Evolutionary conservation across 2,329 filamentous ascomycete genomes (phyloP), one percentile per base, ranked within the genome.

Genomic region (Exophiala phaeomuriformis): DNA sequence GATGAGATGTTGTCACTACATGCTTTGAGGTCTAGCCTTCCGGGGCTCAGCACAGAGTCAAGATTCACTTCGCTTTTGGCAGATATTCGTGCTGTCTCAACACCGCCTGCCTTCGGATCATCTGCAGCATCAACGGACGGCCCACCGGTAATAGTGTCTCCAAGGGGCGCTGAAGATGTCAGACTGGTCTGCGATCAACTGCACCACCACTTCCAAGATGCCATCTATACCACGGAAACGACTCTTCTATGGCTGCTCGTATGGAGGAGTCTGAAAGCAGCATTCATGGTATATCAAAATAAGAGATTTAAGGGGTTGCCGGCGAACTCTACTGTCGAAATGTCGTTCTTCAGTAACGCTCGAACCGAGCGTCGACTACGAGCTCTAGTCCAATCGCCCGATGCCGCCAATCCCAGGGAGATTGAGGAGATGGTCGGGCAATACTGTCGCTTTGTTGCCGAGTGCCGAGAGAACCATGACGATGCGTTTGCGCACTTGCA

Each of bases 361-460:
- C 31, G 29, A n/a, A 35, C 55, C 2, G 35, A 31, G 37, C n/a
- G 29, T 29, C 46, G 49, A 12, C 40, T 58, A n/a, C 39, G 49
- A 27, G 36, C 36, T 32, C 37, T 55, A 33, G 41, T 40, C n/a
- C 29, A 33, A 19, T n/a, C 51, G 35, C 46, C 53, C 5, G 58
- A 60, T 12, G 52, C 56, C 12, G 45, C 52, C 27, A 57, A 56
- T 37, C 55, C 57, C 10, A 52, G 52, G 45, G 44, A 32, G 29
- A 56, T 57, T 27, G 57, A 62, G 35, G 50, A 57, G 12, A 55
- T 60, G 29, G 60, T 62, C 12, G 53, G 37, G 19, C 45, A 52
- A 41, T 61, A 61, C 33, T 61, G 59, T 39, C 49, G 46, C 4
- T 49, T 50, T 37, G 57, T 62, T 47, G 32, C 47, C 28, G 19